These are phyloP conservation scores for Candida manassasensis DNA, from an alignment of 805 yeast species.

Conservation along the genomic window DNA sequence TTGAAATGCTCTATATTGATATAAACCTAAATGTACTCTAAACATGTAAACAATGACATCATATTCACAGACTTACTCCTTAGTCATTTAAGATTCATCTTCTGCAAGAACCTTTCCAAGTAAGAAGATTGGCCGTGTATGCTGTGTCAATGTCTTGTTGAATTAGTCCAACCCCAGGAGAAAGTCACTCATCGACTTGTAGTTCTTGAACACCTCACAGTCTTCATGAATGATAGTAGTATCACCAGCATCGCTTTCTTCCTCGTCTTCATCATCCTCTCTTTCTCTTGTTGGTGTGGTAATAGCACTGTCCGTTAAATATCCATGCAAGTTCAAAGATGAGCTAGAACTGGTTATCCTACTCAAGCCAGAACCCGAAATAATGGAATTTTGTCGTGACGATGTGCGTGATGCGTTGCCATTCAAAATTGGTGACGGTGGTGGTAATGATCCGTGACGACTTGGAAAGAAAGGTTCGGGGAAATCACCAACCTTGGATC, in stretches of 20 bases:
- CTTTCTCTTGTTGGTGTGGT: neutral
- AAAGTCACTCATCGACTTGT: slow-evolving; percentile 13
- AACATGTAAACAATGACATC: too few relatives aligned
- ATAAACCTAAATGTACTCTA: too few relatives aligned
- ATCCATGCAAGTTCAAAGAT: slow-evolving; percentile 38
- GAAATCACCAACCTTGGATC: neutral
- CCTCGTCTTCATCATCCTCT: slow-evolving; percentile 7
- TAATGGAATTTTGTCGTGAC: slow-evolving; percentile 26
- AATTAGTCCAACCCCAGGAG: slow-evolving; percentile 10
- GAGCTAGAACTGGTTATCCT: slow-evolving; percentile 37
- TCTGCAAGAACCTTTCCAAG: too few relatives aligned
- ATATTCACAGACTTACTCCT: too few relatives aligned
- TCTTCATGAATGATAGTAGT: slow-evolving; percentile 3
- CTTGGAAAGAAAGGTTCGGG: neutral
- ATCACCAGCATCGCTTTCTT: slow-evolving; percentile 12
- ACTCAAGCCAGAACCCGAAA: slow-evolving; percentile 22
- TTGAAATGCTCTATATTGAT: too few relatives aligned
- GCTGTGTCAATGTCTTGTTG: too few relatives aligned
- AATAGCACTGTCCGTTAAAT: slow-evolving; percentile 30
- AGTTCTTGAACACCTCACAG: slow-evolving; percentile 6
- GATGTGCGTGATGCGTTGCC: slow-evolving; percentile 3
- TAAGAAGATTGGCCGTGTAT: too few relatives aligned
- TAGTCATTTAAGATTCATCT: too few relatives aligned
- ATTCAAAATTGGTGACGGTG: slow-evolving; percentile 5
- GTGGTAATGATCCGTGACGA: neutral